Conservation (phyloP, 805 yeast genomes). For the Candida succiphila region DNA sequence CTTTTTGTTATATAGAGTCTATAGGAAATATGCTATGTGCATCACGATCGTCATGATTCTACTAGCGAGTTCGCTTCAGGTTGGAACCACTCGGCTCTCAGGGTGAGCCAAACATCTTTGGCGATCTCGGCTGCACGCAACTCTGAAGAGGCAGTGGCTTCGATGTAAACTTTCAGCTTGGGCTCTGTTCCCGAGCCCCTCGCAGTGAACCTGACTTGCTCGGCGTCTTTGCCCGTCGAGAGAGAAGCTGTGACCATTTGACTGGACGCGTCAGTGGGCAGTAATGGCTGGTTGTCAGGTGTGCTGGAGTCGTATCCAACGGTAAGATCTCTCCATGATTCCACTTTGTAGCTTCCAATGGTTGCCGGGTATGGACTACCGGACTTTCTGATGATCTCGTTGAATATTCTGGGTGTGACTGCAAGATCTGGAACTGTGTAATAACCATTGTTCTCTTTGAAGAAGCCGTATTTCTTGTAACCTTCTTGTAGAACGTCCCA, state of each 20-base stretch:
- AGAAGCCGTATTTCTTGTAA: slow-evolving; percentile 63
- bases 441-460: slow-evolving; percentile 81
- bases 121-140: slow-evolving; percentile 43
- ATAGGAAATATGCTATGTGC: no score
- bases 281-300: slow-evolving; percentile 39
- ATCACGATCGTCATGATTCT: no score
- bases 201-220: slow-evolving; percentile 62
- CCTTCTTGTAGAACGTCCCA: slow-evolving; percentile 47
- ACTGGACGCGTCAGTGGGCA: slow-evolving; percentile 64
- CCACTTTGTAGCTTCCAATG: slow-evolving; percentile 51
- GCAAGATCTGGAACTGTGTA: slow-evolving; percentile 51
- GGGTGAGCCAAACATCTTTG: slow-evolving; percentile 51
- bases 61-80: slow-evolving; percentile 36
- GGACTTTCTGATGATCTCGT: slow-evolving; percentile 24
- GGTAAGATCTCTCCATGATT: slow-evolving; percentile 77
- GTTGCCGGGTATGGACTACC: slow-evolving; percentile 28
- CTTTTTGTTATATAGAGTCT: no score
- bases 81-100: slow-evolving; percentile 56
- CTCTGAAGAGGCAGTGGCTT: slow-evolving; percentile 48
- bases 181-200: slow-evolving; percentile 98
- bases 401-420: slow-evolving; percentile 46
- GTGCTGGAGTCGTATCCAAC: slow-evolving; percentile 71
- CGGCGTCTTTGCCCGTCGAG: slow-evolving; percentile 13
- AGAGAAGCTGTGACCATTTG: slow-evolving; percentile 80
- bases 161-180: slow-evolving; percentile 84